Evolutionary conservation across 2,329 filamentous ascomycete genomes (phyloP), one percentile per base, ranked within the genome.

Genomic region (Cryoendolithus antarcticus): DNA sequence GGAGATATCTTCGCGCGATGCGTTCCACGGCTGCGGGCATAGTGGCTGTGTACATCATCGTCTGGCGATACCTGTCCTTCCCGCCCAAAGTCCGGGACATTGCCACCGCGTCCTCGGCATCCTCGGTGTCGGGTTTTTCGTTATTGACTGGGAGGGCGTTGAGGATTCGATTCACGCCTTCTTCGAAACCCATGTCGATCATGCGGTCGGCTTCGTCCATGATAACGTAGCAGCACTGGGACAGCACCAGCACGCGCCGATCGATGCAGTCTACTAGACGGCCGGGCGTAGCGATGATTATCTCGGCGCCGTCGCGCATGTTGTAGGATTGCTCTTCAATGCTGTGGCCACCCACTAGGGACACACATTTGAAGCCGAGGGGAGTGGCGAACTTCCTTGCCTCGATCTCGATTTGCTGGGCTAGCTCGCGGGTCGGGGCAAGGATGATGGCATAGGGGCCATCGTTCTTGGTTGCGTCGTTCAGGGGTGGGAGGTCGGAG

Each of bases 31-130:
- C 77, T 0, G 83, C 67, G 2, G 91, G 88, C 91, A 98, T 98
- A 21, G 91, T 98, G 38, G 91, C 91, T 48, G 91, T 96, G 75
- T 96, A 98, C 91, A 98, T 98, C 91, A 98, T 98, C 0, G 91
- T 98, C 62, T 98, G 89, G 43, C 91, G 73, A 65, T 96, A 96
- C 13, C 82, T 74, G 53, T 86, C 81, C 49, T 77, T 77, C 11
- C 77, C 77, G 38, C 80, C 79, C 2, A 93, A 65, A 52, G 82
- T 82, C 42, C 76, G 73, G 51, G 78, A 80, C 89, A 96, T 96
- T n/a, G 80, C 77, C 41, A 74, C 69, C 0, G 83, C 70, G 56
- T 96, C 75, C 61, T 98, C 91, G 4, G 91, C 91, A 38, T 84
- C 85, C 9, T 96, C 89, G 0, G 76, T 82, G 61, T 98, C 91